Evolutionary conservation across 148 eudicot species (phyloP).

Genomic region (Polygonum maritimum): DNA sequence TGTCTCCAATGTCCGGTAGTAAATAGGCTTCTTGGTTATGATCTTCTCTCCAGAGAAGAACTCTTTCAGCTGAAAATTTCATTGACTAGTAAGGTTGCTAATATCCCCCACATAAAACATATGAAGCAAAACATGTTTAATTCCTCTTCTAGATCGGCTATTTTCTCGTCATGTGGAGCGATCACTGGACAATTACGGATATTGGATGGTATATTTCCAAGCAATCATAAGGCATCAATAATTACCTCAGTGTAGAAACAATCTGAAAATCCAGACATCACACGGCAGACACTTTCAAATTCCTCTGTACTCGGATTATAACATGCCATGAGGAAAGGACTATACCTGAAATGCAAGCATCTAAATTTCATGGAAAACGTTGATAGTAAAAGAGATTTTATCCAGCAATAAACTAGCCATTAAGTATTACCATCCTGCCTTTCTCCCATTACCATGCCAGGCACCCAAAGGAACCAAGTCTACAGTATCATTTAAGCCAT

Average conservation of each 20-base stretch:
- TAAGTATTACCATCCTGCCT: slow-evolving; percentile 83
- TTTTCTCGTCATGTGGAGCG: not conserved
- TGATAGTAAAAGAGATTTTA: not conserved
- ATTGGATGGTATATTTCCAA: not conserved
- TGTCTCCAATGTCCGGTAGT: slow-evolving; percentile 69
- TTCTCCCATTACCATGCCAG: slow-evolving; percentile 99
- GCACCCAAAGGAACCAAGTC: slow-evolving; percentile 99
- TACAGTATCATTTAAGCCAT: slow-evolving; percentile 75
- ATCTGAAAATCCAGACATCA: slow-evolving; percentile 97
- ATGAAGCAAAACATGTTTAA: not conserved
- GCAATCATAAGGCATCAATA: not conserved
- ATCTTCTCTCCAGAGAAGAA: slow-evolving; percentile 70
- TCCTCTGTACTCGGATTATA: slow-evolving; percentile 90
- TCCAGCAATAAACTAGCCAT: not conserved
- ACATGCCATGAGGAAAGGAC: slow-evolving; percentile 98
- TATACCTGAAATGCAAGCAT: slow-evolving; percentile 50
- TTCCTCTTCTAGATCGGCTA: not conserved
- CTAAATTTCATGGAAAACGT: not conserved
- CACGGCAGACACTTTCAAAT: slow-evolving; percentile 93
- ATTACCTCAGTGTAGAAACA: slow-evolving; percentile 78
- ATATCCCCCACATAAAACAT: not conserved
- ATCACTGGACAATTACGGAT: not conserved
- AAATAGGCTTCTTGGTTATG: slow-evolving; percentile 55
- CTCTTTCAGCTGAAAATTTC: slow-evolving; percentile 70
- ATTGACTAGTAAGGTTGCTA: not conserved